Evolutionary conservation across 352 stramenopile genomes (phyloP).

Genomic region (Pythium vanterpoolii): DNA sequence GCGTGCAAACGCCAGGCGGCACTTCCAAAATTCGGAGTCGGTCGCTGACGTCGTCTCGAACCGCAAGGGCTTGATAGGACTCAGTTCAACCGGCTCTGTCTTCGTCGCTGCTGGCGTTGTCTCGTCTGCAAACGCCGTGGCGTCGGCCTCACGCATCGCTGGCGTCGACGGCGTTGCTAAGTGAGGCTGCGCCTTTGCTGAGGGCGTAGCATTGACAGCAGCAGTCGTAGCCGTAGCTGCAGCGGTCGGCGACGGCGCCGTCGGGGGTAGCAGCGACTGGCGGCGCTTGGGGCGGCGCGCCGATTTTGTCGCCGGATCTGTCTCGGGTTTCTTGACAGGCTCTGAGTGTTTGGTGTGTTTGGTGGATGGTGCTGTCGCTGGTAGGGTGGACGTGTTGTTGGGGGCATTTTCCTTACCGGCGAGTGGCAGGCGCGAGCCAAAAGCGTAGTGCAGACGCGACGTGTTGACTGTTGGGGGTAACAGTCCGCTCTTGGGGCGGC

Average conservation of each 20-base stretch:
- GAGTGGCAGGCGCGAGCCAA: constrained; percentile 15
- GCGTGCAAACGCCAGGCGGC: constrained; percentile 29
- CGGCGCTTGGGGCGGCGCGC: constrained; percentile 7
- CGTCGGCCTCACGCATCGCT: neutral
- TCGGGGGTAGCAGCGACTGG: neutral
- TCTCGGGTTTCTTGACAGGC: constrained; percentile 13
- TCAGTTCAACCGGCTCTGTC: constrained; percentile 6
- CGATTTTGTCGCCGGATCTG: constrained; percentile 4
- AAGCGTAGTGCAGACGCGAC: constrained; percentile 18
- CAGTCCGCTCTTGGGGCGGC: constrained; percentile 18
- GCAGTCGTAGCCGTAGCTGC: neutral
- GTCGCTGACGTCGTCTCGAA: constrained; percentile 21
- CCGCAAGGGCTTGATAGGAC: constrained; percentile 10
- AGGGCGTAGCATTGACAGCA: neutral
- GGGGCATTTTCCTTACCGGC: constrained; percentile 20
- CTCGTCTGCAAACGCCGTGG: neutral
- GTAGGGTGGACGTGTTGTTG: no score
- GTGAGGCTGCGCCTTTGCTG: neutral
- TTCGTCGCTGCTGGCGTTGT: neutral
- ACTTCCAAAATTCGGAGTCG: constrained; percentile 38
- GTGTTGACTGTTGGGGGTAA: constrained; percentile 9
- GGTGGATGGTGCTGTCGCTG: neutral
- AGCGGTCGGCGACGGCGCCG: neutral
- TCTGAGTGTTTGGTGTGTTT: neutral
- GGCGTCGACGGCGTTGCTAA: constrained; percentile 1